phyloP scores from a whole-genome alignment of 1,139 yeast genomes.

The Lodderomyces oxycetoniae region DNA sequence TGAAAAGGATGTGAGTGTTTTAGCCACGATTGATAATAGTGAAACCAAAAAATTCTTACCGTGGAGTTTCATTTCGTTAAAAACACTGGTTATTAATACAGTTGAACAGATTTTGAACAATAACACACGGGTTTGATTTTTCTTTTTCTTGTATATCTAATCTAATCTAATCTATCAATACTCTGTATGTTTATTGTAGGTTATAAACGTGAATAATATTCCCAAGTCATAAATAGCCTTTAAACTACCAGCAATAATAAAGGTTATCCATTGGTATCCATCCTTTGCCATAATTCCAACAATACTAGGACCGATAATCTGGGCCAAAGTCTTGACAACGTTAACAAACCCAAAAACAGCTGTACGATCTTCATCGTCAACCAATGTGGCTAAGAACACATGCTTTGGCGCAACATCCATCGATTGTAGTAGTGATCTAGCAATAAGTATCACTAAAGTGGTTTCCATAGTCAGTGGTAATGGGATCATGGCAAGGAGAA shows the following conservation, averaged over 20 bases:
- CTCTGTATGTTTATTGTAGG: slow-evolving; percentile 23
- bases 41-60: slow-evolving; percentile 26
- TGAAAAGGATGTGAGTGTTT: slow-evolving; percentile 16
- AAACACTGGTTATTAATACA: slow-evolving; percentile 36
- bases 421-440: slow-evolving; percentile 35
- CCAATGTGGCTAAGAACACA: slow-evolving; percentile 37
- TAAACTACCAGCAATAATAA: slow-evolving; percentile 35
- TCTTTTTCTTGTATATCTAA: neutral
- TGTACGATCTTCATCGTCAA: slow-evolving; percentile 33
- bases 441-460: slow-evolving; percentile 28
- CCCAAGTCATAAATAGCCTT: slow-evolving; percentile 40
- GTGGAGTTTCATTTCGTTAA: slow-evolving; percentile 26
- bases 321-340: slow-evolving; percentile 38
- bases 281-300: slow-evolving; percentile 31
- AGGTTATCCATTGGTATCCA: slow-evolving; percentile 36
- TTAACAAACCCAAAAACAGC: slow-evolving; percentile 40
- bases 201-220: slow-evolving; percentile 30
- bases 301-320: slow-evolving; percentile 35
- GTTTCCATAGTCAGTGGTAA: slow-evolving; percentile 26
- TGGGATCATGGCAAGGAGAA: slow-evolving; percentile 35
- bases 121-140: slow-evolving; percentile 9
- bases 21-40: slow-evolving; percentile 20
- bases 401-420: slow-evolving; percentile 47
- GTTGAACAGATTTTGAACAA: slow-evolving; percentile 34
- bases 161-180: slow-evolving; percentile 14